Conservation (phyloP, 768 basidiomycete genomes). For the Boletellus sp. region DNA sequence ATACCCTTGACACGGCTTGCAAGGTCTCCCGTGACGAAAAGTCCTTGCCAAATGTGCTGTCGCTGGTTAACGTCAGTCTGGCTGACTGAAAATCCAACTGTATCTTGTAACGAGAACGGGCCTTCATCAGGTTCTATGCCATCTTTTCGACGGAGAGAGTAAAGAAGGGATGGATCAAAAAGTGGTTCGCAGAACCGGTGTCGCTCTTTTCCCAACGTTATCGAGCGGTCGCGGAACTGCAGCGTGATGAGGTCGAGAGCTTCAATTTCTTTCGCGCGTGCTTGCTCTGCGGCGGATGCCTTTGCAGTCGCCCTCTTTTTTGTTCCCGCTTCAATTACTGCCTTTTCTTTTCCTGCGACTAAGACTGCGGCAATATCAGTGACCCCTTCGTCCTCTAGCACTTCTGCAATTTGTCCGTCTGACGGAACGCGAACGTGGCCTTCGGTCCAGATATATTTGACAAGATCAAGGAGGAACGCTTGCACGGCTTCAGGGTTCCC, state of each 20-base stretch:
- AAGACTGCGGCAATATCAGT: constrained; percentile 89
- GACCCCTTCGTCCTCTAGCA: constrained; percentile 75
- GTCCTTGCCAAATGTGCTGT: constrained; percentile 70
- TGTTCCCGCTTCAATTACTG: constrained; percentile 81
- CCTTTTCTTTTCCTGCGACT: constrained; percentile 87
- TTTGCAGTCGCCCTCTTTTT: constrained; percentile 72
- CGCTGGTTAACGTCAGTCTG: constrained; percentile 63
- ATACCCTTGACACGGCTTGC: constrained; percentile 69
- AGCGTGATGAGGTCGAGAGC: constrained; percentile 78
- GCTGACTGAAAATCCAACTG: constrained; percentile 59
- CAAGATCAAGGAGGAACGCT: constrained; percentile 57
- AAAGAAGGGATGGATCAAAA: constrained; percentile 66
- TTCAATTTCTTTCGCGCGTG: constrained; percentile 77
- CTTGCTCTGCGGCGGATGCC: constrained; percentile 74
- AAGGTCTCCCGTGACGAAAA: constrained; percentile 79
- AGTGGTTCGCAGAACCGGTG: constrained; percentile 91
- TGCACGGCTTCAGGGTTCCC: constrained; percentile 47
- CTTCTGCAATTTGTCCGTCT: constrained; percentile 61
- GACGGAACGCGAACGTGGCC: constrained; percentile 72
- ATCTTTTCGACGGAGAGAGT: constrained; percentile 30
- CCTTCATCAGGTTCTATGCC: constrained; percentile 19
- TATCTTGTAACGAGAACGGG: constrained; percentile 57
- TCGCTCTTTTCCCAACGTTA: constrained; percentile 82
- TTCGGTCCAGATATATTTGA: constrained; percentile 56
- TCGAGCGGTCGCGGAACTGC: constrained; percentile 62